These are phyloP conservation scores for Lodderomyces jiufengensis DNA, from an alignment of 1,139 yeast species.

Conservation along the genomic window DNA sequence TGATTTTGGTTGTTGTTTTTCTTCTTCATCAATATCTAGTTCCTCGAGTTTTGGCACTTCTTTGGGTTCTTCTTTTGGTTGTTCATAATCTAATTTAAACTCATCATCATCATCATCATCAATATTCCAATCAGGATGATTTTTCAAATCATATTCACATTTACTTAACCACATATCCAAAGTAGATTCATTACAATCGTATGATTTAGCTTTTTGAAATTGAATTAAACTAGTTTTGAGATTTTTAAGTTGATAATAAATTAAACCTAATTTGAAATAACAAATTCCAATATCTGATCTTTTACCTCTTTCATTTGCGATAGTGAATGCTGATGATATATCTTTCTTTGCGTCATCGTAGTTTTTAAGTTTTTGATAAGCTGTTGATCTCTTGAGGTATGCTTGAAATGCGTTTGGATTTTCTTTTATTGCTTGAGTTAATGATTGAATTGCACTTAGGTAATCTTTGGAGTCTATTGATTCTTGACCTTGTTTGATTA, in stretches of 20 bases:
- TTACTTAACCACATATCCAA: conserved; percentile 51
- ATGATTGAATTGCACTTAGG: conserved; percentile 34
- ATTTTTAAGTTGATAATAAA: conserved; percentile 45
- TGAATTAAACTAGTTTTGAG: conserved; percentile 45
- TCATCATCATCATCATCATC: conserved; percentile 14
- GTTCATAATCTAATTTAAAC: conserved; percentile 5
- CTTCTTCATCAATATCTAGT: conserved; percentile 1
- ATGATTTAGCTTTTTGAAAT: conserved; percentile 47
- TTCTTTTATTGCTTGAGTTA: conserved; percentile 31
- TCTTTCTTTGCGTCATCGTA: conserved; percentile 49
- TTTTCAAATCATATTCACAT: conserved; percentile 34
- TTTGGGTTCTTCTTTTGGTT: conserved; percentile 1
- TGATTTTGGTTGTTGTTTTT: neutral
- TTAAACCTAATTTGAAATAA: conserved; percentile 56
- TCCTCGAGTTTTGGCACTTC: conserved; percentile 7
- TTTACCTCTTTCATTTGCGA: conserved; percentile 52
- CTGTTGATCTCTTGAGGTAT: conserved; percentile 51
- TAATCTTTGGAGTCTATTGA: conserved; percentile 28
- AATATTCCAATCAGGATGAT: conserved; percentile 17
- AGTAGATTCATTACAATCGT: conserved; percentile 45
- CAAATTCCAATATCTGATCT: conserved; percentile 54
- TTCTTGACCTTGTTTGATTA: conserved; percentile 35
- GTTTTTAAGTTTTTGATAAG: conserved; percentile 51
- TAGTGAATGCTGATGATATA: conserved; percentile 50
- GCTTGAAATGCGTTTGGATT: conserved; percentile 51